These are phyloP conservation scores for Podila verticillata DNA, from an alignment of 192 early-diverging fungal genomes.

Conservation along the genomic window DNA sequence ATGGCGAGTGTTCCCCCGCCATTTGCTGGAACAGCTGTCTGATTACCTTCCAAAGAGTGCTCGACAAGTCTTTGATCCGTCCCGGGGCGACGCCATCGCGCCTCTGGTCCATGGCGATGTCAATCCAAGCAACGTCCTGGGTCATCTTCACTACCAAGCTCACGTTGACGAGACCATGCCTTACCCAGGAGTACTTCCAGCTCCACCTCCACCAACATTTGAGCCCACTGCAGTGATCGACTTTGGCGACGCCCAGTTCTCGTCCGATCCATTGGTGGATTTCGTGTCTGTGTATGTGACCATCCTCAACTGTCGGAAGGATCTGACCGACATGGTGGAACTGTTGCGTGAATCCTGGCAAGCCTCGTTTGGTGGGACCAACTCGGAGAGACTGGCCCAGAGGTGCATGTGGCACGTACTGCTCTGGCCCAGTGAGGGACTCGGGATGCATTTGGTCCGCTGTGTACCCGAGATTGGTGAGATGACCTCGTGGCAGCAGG, in stretches of 20 bases:
- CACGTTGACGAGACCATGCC: background rate
- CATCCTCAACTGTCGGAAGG: conserved; percentile 33
- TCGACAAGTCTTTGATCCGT: conserved; percentile 25
- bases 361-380: background rate
- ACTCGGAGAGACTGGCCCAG: background rate
- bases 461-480: conserved; percentile 47
- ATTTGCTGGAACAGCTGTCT: conserved; percentile 33
- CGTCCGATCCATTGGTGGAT: conserved; percentile 49
- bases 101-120: conserved; percentile 51
- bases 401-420: conserved; percentile 53
- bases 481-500: conserved; percentile 49
- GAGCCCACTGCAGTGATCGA: conserved; percentile 30
- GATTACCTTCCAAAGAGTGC: conserved; percentile 33
- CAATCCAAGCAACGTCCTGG: conserved; percentile 49
- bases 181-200: background rate
- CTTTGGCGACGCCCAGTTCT: conserved; percentile 32
- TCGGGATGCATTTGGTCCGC: conserved; percentile 26
- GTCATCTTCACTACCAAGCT: background rate
- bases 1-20: conserved; percentile 46
- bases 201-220: conserved; percentile 5
- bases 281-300: conserved; percentile 43
- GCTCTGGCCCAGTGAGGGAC: conserved; percentile 50
- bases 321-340: background rate
- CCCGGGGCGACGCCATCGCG: conserved; percentile 10
- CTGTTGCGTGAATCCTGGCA: conserved; percentile 21